Evolutionary conservation across 192 early-diverging fungal species (phyloP), one percentile per base, ranked within the genome.

Genomic region (Linnemannia schmuckeri): DNA sequence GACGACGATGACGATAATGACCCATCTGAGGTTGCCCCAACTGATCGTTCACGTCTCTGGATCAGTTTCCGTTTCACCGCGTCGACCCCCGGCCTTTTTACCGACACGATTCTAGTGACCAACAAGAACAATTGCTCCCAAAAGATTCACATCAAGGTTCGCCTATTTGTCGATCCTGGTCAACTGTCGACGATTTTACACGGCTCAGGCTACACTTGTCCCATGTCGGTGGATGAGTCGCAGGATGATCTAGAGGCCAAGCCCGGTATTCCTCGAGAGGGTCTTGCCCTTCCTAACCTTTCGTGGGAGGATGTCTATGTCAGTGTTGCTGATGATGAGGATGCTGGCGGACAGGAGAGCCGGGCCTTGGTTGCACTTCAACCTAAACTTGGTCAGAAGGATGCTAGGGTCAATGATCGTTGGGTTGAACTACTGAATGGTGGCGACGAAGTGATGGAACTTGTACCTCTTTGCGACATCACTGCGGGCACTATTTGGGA

Each of bases 41-140:
- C 80, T 37, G 89, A 84, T 61, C 76, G 79, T n/a, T 90, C 91
- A 12, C 75, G 81, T 20, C 74, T 89, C 30, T 78, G 88, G 42
- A 92, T 97, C 66, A 89, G 85, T 6, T 94, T 97, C 88, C 88
- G 88, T 22, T 78, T 97, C 33, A 88, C 79, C 2, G 86, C 92
- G 35, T 82, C 89, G 7, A 84, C 89, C 18, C 93, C 90, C 74
- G 96, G 96, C 0, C 88, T 94, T 18, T 81, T 94, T 6, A 88
- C 89, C 20, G 93, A 95, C 66, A 88, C 86, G 17, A 89, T 97
- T 18, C 77, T 90, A n/a, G 91, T 95, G 7, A 91, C 88, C 35
- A 97, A 97, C 83, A 72, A 91, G 46, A 93, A 96, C 83, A 96
- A 97, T 75, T 89, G 91, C 7, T 82, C 87, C 15, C 93, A 96